Evolutionary conservation across 371 early-diverging fungal genomes (phyloP).

Genomic region (Paraphysoderma sedebokerense): DNA sequence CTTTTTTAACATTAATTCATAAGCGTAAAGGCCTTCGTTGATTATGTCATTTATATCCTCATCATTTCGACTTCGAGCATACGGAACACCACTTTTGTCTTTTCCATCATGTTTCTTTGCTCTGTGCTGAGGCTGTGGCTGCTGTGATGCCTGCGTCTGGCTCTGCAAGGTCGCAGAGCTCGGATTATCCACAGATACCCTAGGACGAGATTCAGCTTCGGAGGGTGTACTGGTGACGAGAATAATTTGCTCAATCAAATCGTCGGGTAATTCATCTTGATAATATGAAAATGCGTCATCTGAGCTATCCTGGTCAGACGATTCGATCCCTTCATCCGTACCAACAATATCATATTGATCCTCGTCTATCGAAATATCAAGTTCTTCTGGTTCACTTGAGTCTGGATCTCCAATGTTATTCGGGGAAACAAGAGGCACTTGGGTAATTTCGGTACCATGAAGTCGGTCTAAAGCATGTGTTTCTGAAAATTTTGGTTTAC

Average conservation of each 20-base stretch:
- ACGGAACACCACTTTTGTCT: constrained; percentile 10
- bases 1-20: constrained; percentile 54
- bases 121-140: not conserved
- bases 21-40: constrained; percentile 82
- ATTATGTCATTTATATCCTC: constrained; percentile 83
- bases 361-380: not conserved
- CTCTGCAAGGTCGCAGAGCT: not conserved
- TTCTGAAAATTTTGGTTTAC: no score
- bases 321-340: constrained; percentile 60
- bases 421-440: no score
- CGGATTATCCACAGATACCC: no score
- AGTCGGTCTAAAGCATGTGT: no score
- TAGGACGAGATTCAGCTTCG: no score
- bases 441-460: no score
- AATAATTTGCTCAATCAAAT: not conserved
- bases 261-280: not conserved
- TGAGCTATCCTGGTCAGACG: not conserved
- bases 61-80: constrained; percentile 34
- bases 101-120: constrained; percentile 15
- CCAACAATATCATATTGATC: constrained; percentile 66
- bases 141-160: not conserved
- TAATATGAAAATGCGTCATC: no score
- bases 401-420: no score
- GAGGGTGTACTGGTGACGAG: no score
- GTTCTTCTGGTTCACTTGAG: no score